These are phyloP conservation scores for Ceratobasidium sp. DNA, from an alignment of 1,284 basidiomycete genomes.

Conservation along the genomic window DNA sequence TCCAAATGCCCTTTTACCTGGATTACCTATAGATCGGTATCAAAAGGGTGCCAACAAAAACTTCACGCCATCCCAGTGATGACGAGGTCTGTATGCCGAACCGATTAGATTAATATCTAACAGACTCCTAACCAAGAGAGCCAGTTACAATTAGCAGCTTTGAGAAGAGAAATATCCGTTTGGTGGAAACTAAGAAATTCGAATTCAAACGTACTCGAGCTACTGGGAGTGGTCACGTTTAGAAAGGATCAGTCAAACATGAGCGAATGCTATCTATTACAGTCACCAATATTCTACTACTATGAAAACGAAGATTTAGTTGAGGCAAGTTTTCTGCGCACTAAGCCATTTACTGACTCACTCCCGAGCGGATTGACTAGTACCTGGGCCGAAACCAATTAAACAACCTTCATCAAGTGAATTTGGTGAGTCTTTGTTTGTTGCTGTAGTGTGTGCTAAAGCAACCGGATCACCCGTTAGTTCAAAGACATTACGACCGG, in stretches of 20 bases:
- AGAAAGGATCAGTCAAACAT: background rate
- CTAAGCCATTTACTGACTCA: too few relatives aligned
- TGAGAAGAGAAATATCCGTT: background rate
- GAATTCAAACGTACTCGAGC: constrained; percentile 1
- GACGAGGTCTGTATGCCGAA: background rate
- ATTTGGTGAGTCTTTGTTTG: background rate
- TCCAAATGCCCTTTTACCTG: background rate
- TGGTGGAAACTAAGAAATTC: background rate
- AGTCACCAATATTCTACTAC: background rate
- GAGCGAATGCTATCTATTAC: background rate
- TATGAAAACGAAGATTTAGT: background rate
- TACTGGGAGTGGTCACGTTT: background rate
- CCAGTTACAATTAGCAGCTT: background rate
- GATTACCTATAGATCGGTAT: background rate
- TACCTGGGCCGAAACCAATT: background rate
- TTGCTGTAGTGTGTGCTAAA: background rate
- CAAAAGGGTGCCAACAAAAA: background rate
- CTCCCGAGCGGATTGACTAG: too few relatives aligned
- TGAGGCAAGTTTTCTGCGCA: background rate
- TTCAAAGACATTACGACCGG: background rate
- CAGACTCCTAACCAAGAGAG: background rate
- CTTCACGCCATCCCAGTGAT: too few relatives aligned
- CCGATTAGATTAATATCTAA: background rate
- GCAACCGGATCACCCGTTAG: background rate
- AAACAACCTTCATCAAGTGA: background rate